Conservation (phyloP, 106 monocot genomes). For the Acorus calamus region DNA sequence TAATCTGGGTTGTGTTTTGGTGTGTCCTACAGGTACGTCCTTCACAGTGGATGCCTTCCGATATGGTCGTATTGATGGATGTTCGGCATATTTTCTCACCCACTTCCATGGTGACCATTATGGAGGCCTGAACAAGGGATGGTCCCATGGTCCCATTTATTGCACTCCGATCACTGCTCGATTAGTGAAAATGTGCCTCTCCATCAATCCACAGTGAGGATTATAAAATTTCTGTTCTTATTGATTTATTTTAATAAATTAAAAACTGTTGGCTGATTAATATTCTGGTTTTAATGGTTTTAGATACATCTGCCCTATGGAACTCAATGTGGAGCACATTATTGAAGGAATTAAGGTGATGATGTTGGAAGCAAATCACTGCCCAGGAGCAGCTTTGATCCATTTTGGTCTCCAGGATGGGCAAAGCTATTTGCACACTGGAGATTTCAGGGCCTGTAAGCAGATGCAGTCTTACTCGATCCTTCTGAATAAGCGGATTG, state of each 20-base stretch:
- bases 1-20: too few species aligned
- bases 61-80: slow-evolving; percentile 44
- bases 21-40: slow-evolving; percentile 30
- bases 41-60: slow-evolving; percentile 71
- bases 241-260: neutral
- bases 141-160: slow-evolving; percentile 69
- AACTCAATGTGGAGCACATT: slow-evolving; percentile 38
- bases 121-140: slow-evolving; percentile 60
- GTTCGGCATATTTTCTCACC: slow-evolving; percentile 58
- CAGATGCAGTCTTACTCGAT: slow-evolving; percentile 38
- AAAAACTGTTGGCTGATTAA: neutral
- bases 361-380: slow-evolving; percentile 65
- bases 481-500: slow-evolving; percentile 27
- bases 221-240: neutral
- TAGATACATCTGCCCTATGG: slow-evolving; percentile 50
- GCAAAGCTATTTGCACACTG: slow-evolving; percentile 45
- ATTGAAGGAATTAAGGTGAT: slow-evolving; percentile 54
- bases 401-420: slow-evolving; percentile 48
- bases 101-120: slow-evolving; percentile 71
- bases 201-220: slow-evolving; percentile 43
- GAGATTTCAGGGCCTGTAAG: slow-evolving; percentile 67
- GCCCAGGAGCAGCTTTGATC: slow-evolving; percentile 65
- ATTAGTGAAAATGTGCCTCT: slow-evolving; percentile 48
- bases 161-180: slow-evolving; percentile 59
- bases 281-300: neutral